Conservation (phyloP, 345 rosid species). For the Populus nigra region DNA sequence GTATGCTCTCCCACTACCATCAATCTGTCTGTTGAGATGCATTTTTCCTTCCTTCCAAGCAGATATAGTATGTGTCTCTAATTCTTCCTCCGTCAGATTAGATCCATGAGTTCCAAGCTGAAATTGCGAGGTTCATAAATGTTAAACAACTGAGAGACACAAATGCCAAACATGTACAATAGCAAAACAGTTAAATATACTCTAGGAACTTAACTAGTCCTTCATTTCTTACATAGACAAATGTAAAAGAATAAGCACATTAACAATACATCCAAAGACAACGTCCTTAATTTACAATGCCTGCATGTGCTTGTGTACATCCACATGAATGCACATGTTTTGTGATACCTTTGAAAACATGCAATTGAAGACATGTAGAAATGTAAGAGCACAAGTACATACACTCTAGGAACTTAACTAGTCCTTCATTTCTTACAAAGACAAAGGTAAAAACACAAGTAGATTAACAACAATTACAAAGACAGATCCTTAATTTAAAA, state of each 20-base stretch:
- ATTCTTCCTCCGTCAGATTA: constrained; percentile 84
- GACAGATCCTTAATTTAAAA: neutral
- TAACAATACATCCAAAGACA: neutral
- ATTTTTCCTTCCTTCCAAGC: constrained; percentile 95
- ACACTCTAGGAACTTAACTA: too few species aligned
- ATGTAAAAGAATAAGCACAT: neutral
- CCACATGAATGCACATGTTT: neutral
- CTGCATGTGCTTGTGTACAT: neutral
- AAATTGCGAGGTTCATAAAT: constrained; percentile 14
- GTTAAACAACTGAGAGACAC: neutral
- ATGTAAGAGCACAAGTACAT: too few species aligned
- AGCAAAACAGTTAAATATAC: neutral
- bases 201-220: neutral
- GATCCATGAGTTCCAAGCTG: constrained; percentile 85
- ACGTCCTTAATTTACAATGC: neutral
- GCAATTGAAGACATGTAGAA: neutral
- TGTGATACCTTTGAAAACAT: neutral
- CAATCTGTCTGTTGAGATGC: constrained; percentile 63
- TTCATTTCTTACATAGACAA: neutral
- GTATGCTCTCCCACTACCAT: constrained; percentile 52
- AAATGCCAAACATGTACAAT: neutral
- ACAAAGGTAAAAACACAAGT: neutral
- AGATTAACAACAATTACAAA: too few species aligned
- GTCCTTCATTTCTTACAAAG: neutral
- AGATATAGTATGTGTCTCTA: constrained; percentile 87